Evolutionary conservation across 768 basidiomycete species (phyloP), one percentile per base, ranked within the genome.

Genomic region (Termitomyces titanicus): DNA sequence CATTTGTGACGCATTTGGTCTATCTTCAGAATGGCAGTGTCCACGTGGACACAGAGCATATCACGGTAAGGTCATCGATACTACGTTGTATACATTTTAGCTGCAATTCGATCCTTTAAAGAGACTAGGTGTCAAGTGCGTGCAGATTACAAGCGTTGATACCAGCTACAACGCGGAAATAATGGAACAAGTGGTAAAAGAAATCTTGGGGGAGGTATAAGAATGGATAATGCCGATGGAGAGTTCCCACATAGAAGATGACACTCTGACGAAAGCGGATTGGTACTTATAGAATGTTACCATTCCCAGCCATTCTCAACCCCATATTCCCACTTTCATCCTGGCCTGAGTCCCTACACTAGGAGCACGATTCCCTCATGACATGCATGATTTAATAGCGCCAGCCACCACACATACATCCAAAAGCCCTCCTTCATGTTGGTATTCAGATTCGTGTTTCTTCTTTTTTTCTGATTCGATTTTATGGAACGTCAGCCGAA

Each of bases 1-100:
- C 89, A 1, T 92, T 94, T 65, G 74, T 97, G 56, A 94, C 92
- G 5, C 92, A 96, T 69, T 68, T 97, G 25, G 82, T 94, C 4
- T 88, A 89, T 70, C 77, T 94, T 10, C 79, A 82, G 63, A 85
- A 80, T 2, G 80, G 84, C 3, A 63, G 65, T 9, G 80, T 97
- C 9, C 59, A 69, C 0, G 83, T 96, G 22, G 86, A 96, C 65
- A 74, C 76, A 37, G 66, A 68, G 44, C 70, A 68, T 10, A 79
- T 94, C 45, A 79, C 79, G 40, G 94, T 92, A 63, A 65, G 85
- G n/a, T 8, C 8, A 12, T 17, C 25, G 68, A 40, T 46, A 33
- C 27, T 46, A 33, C 27, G 22, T 18, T 25, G n/a, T 46, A 18
- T 54, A 25, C n/a, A 33, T 38, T 22, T 51, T 43, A 51, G 33